Evolutionary conservation across 257 asterid species (phyloP), one percentile per base, ranked within the genome.

Genomic region (Nicotiana noctiflora): DNA sequence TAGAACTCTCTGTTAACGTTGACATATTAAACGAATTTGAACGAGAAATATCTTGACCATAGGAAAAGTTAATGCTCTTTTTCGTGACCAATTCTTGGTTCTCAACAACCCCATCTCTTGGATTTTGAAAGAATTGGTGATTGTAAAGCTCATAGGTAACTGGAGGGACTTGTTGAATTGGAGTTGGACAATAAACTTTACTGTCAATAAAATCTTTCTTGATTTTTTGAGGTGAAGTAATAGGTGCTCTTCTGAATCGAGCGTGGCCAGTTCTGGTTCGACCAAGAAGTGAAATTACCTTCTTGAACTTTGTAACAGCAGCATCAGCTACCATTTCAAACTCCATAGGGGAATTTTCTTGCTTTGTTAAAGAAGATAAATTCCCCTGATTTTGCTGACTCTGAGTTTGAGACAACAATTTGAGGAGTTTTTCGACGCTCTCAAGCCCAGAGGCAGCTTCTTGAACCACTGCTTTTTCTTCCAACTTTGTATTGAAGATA

Each of bases 241-340:
- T 79, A 0, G 98, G 97, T 37, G 86, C 97, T 74, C 97, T 72
- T 82, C 99, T 87, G 90, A 95, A 93, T 25, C 99, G 97, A 82
- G 99, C 99, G 75, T 95, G 98, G 0, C 99, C 98, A 51, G 97
- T 92, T 70, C 93, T 86, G 9, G 90, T 83, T 84, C 88, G 89
- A 63, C 87, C 94, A 23, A 93, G 88, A 3, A 92, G 92, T 21
- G 94, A 88, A 56, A 92, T 90, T 0, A 86, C 93, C 18, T 79
- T 88, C 79, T 87, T 89, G 78, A 95, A 93, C 84, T 90, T 91
- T 65, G 17, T 84, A 31, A 91, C 93, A 4, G 97, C 97, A 12
- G 70, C 88, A 57, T 90, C 97, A 27, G 97, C 88, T 29, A 83
- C 94, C 77, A 49, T 70, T 46, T 57, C 86, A 65, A 78, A 67